These are phyloP conservation scores for Picea sitchensis DNA, from an alignment of 75 land plant species.

Conservation along the genomic window DNA sequence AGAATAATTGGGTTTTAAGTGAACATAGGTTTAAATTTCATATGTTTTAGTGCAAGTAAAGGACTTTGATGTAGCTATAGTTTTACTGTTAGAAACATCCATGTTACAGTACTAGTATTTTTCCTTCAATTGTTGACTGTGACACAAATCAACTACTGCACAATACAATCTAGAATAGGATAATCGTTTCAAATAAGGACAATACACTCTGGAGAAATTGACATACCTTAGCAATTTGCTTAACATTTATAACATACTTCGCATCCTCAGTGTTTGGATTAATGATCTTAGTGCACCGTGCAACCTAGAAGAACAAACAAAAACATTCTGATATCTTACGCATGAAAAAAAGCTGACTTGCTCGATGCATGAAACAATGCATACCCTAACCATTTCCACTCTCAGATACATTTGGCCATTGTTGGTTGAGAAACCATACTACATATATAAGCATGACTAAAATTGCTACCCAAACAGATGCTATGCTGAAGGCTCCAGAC, in stretches of 20 bases:
- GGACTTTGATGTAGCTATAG: neutral
- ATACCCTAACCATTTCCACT: neutral
- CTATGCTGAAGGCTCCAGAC: neutral
- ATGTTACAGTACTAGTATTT: neutral
- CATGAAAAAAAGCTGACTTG: neutral
- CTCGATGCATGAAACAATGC: too few species aligned
- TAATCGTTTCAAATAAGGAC: neutral
- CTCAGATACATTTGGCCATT: neutral
- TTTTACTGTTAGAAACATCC: neutral
- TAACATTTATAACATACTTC: slow-evolving; percentile 98
- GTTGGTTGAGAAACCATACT: neutral
- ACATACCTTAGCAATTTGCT: slow-evolving; percentile 94
- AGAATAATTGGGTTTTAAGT: neutral
- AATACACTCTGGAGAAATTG: neutral
- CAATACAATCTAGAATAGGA: neutral
- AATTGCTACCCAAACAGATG: slow-evolving; percentile 4
- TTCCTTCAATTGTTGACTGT: neutral
- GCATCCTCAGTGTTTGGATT: slow-evolving; percentile 90
- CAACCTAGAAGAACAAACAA: slow-evolving; percentile 55
- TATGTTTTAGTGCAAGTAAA: too few species aligned
- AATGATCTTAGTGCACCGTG: slow-evolving; percentile 96
- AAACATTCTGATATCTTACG: neutral
- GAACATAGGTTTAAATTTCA: neutral
- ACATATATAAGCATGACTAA: slow-evolving; percentile 4
- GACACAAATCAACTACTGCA: neutral